A percentile compares a stretch with the other conserved stretches of the same genome.
These are phyloP conservation scores for Rhododendron vialii DNA, from an alignment of 148 eudicot genomes.

Conservation along the genomic window DNA sequence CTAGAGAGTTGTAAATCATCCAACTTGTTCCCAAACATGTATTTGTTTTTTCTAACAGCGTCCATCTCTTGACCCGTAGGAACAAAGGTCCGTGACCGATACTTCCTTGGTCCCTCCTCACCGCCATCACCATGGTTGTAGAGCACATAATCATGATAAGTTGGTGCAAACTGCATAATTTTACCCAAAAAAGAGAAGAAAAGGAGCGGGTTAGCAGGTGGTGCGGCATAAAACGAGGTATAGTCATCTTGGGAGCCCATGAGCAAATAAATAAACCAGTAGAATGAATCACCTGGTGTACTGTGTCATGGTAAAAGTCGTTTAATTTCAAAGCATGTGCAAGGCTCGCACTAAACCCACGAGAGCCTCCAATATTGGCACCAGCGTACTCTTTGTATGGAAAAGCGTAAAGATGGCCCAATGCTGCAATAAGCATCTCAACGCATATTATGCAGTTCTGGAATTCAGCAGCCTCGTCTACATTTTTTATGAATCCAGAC, in stretches of 20 bases:
- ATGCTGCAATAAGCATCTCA: conserved; percentile 97
- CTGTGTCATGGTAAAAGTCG: conserved; percentile 96
- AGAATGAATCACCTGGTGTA: conserved; percentile 66
- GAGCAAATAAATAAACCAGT: background rate
- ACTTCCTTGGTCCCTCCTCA: conserved; percentile 78
- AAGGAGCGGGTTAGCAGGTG: background rate
- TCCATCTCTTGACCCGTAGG: conserved; percentile 98
- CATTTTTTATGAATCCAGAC: conserved; percentile 64
- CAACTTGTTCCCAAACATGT: conserved; percentile 44
- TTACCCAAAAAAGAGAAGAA: background rate
- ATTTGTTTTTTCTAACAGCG: conserved; percentile 63
- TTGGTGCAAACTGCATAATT: conserved; percentile 82
- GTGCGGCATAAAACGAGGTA: background rate
- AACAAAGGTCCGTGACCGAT: conserved; percentile 78
- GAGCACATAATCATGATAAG: conserved; percentile 94
- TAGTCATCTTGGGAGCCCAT: background rate
- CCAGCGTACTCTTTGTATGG: conserved; percentile 98
- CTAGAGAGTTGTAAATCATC: conserved; percentile 58
- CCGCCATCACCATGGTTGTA: conserved; percentile 85
- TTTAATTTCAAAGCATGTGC: conserved; percentile 85
- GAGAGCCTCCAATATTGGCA: conserved; percentile 79
- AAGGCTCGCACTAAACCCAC: conserved; percentile 71
- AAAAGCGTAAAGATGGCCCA: conserved; percentile 90
- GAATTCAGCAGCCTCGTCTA: conserved; percentile 81
- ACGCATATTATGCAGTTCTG: conserved; percentile 86